Conservation (phyloP, 352 stramenopile genomes). For the Pythium aquatile region DNA sequence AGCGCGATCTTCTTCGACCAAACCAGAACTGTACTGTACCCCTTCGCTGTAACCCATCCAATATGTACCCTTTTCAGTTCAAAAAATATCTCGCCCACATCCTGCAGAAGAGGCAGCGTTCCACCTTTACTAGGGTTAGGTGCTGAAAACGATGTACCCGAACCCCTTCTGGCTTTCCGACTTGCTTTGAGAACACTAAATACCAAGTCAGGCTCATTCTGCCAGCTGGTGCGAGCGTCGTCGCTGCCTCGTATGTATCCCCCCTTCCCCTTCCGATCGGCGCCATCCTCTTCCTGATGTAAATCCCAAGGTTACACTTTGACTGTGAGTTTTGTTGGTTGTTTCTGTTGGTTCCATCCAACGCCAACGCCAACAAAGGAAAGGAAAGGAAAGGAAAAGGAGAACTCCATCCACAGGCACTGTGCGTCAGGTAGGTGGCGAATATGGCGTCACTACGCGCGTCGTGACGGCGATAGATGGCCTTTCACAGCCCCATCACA, state of each 20-base stretch:
- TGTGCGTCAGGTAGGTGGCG: neutral
- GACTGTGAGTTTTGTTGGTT: neutral
- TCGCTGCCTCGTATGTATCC: neutral
- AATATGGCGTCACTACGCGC: neutral
- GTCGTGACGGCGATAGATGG: neutral
- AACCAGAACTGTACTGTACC: constrained; percentile 4
- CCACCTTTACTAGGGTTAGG: constrained; percentile 1
- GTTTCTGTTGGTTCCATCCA: constrained; percentile 4
- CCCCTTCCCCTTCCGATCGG: neutral
- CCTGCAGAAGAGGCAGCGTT: neutral
- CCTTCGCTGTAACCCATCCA: constrained; percentile 4
- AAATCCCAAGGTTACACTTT: constrained; percentile 3
- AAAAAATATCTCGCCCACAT: neutral
- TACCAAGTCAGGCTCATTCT: neutral
- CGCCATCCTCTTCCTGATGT: neutral
- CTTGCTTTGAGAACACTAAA: constrained; percentile 2
- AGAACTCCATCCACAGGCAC: neutral
- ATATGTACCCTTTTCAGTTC: constrained; percentile 1
- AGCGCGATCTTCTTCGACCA: neutral
- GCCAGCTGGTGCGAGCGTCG: neutral
- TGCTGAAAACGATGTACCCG: neutral
- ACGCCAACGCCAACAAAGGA: constrained; percentile 1
- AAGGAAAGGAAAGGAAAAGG: neutral
- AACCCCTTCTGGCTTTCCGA: constrained; percentile 1
- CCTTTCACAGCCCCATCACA: neutral